A percentile compares a stretch with the other conserved stretches of the same genome.
phyloP scores from a whole-genome alignment of 306 rosid genomes.

The Lotus japonicus region DNA sequence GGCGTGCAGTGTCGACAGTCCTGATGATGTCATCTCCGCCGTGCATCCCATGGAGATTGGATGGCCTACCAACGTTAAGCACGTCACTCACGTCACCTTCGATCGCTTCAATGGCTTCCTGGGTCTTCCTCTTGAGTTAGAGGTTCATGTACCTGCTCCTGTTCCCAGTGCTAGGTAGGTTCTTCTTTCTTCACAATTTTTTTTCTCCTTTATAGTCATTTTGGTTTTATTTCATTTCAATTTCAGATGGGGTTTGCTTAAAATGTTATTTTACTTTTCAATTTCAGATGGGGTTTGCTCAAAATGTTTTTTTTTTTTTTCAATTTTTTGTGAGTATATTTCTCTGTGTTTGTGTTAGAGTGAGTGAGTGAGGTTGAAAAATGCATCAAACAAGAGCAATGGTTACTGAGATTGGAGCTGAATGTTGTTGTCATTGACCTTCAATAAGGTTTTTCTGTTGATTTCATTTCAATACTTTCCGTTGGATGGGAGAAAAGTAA shows the following conservation, averaged over 20 bases:
- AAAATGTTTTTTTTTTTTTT: not conserved
- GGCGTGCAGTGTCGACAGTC: conserved; percentile 66
- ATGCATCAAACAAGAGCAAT: too few relatives aligned
- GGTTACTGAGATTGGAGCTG: too few relatives aligned
- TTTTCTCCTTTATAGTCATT: not conserved
- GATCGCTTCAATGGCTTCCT: conserved; percentile 92
- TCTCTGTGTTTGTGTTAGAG: not conserved
- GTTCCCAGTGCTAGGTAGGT: conserved; percentile 92
- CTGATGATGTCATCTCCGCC: conserved; percentile 68
- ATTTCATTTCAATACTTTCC: not conserved
- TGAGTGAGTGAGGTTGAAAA: not conserved
- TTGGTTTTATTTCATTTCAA: not conserved
- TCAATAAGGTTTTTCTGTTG: not conserved
- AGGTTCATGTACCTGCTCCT: conserved; percentile 74
- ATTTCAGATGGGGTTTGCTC: conserved; percentile 21
- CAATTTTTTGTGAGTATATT: not conserved
- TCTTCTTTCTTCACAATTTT: not conserved
- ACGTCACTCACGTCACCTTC: conserved; percentile 84
- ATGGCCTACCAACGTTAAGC: conserved; percentile 86
- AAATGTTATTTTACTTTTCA: not conserved
- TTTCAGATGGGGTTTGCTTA: conserved; percentile 21
- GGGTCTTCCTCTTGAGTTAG: conserved; percentile 87
- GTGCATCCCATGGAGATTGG: conserved; percentile 88
- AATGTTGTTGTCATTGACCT: not conserved
- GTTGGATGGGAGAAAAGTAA: not conserved